A percentile compares a stretch with the other conserved stretches of the same genome.
Conservation (phyloP, 108 stramenopile genomes). For the Fragilaria radians region DNA sequence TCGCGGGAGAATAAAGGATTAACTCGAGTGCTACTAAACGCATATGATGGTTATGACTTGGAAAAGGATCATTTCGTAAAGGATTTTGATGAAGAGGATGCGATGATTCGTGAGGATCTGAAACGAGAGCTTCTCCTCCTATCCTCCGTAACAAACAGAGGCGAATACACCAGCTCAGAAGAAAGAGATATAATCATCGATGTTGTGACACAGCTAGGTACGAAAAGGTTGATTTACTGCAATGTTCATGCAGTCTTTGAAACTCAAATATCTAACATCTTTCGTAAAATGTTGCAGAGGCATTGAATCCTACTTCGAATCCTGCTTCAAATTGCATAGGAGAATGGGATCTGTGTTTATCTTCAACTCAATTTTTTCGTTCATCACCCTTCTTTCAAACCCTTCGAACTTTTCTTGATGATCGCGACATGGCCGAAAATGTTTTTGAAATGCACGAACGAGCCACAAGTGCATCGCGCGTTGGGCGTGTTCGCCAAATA, state of each 20-base stretch:
- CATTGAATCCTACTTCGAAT: slow-evolving; percentile 71
- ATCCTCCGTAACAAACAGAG: slow-evolving; percentile 70
- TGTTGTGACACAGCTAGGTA: slow-evolving; percentile 63
- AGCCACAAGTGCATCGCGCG: slow-evolving; percentile 57
- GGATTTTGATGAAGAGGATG: slow-evolving; percentile 77
- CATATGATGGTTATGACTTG: too few species aligned
- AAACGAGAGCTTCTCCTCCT: slow-evolving; percentile 76
- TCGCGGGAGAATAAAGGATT: too few species aligned
- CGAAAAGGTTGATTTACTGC: slow-evolving; percentile 1
- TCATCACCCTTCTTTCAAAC: slow-evolving; percentile 77
- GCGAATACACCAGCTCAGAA: slow-evolving; percentile 53
- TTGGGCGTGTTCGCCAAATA: slow-evolving; percentile 75
- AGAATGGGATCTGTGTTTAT: slow-evolving; percentile 75
- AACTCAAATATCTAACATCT: background rate
- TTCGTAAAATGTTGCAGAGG: slow-evolving; percentile 15
- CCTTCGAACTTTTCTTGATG: slow-evolving; percentile 53
- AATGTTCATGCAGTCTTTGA: background rate
- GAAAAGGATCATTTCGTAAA: too few species aligned
- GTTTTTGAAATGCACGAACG: slow-evolving; percentile 68
- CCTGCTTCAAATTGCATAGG: slow-evolving; percentile 65
- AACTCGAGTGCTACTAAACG: too few species aligned
- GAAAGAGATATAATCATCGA: slow-evolving; percentile 67
- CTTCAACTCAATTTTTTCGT: slow-evolving; percentile 77
- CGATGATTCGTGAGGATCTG: slow-evolving; percentile 57
- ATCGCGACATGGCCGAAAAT: slow-evolving; percentile 57